Percentiles rank a stretch among this genome's conserved stretches.
Evolutionary conservation across 2,329 filamentous ascomycete species (phyloP).

Genomic region (Elsinoe arachidis): DNA sequence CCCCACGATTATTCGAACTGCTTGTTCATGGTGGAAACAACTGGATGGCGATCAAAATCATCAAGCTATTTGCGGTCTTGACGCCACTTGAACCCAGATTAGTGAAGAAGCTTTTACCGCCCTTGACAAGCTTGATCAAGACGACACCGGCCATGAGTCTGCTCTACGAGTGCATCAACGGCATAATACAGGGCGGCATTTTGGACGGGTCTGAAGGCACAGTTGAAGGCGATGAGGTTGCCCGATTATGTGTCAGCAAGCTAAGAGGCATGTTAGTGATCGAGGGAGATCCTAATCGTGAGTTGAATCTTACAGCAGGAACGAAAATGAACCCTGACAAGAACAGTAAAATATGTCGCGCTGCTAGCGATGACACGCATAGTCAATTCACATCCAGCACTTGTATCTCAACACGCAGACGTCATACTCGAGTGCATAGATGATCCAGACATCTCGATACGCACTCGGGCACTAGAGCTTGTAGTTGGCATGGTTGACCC

Average conservation of each 20-base stretch:
- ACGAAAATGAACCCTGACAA: constrained; percentile 14
- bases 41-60: constrained; percentile 99
- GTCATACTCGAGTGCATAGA: constrained; percentile 96
- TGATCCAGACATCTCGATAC: constrained; percentile 90
- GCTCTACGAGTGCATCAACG: constrained; percentile 95
- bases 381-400: constrained; percentile 73
- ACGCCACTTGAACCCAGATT: constrained; percentile 87
- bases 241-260: constrained; percentile 83
- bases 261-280: constrained; percentile 88
- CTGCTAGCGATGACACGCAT: constrained; percentile 93
- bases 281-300: constrained; percentile 86
- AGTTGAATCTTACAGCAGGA: constrained; percentile 31
- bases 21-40: constrained; percentile 90
- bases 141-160: constrained; percentile 97
- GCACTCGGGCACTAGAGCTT: constrained; percentile 82
- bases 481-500: constrained; percentile 88
- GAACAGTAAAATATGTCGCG: constrained; percentile 87
- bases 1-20: constrained; percentile 84
- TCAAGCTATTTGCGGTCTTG: constrained; percentile 93
- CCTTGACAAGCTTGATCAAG: constrained; percentile 83
- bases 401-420: constrained; percentile 88
- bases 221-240: constrained; percentile 81
- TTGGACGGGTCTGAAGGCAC: constrained; percentile 72
- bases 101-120: constrained; percentile 82
- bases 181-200: constrained; percentile 94